These are phyloP conservation scores for Septoria petroselini DNA, from an alignment of 2,329 filamentous ascomycete genomes.

Conservation along the genomic window DNA sequence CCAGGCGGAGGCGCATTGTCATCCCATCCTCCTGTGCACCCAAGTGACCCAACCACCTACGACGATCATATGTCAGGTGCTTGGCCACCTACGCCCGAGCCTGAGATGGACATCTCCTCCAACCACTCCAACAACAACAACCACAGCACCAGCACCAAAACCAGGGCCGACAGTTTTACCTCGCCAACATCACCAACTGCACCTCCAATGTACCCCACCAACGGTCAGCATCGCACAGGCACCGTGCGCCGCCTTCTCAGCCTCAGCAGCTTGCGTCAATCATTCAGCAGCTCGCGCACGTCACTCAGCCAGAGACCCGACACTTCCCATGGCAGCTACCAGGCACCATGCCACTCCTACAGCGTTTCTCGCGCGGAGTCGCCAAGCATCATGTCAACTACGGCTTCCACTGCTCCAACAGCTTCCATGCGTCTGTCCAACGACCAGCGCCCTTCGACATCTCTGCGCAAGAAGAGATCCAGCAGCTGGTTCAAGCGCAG, in stretches of 20 bases:
- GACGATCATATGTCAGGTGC: constrained; percentile 26
- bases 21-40: no score
- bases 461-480: constrained; percentile 31
- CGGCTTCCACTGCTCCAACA: constrained; percentile 20
- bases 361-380: constrained; percentile 20
- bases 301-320: constrained; percentile 29
- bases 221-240: constrained; percentile 24
- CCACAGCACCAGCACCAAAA: constrained; percentile 22
- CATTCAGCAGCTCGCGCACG: constrained; percentile 38
- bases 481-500: constrained; percentile 40
- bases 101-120: constrained; percentile 22
- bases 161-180: constrained; percentile 29
- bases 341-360: constrained; percentile 17
- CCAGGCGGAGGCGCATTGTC: constrained; percentile 36
- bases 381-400: constrained; percentile 28
- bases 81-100: constrained; percentile 29
- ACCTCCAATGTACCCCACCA: constrained; percentile 13
- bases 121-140: constrained; percentile 21
- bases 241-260: constrained; percentile 36
- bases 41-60: no score
- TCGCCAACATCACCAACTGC: constrained; percentile 23
- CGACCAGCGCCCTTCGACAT: constrained; percentile 11
- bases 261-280: constrained; percentile 36
- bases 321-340: constrained; percentile 20
- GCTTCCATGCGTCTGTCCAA: constrained; percentile 16